These are phyloP conservation scores for Hemisphaericaspora subhashii DNA, from an alignment of 1,139 yeast genomes.

Conservation along the genomic window DNA sequence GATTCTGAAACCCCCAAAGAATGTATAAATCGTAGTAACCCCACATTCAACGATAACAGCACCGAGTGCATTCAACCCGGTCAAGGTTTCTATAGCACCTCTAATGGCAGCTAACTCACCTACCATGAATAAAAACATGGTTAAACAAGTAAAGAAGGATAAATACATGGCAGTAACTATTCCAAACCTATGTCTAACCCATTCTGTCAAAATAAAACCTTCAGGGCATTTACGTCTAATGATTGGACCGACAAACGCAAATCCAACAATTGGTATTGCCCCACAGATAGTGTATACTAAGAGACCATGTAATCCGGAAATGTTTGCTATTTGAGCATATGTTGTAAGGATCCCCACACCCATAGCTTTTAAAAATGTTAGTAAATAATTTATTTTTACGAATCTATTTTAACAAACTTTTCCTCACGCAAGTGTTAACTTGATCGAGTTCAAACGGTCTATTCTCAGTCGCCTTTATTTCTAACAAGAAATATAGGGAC, in stretches of 20 bases:
- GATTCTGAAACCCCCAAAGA: conserved; percentile 86
- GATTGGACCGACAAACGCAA: conserved; percentile 80
- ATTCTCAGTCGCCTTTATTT: conserved; percentile 57
- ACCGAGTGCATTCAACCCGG: conserved; percentile 78
- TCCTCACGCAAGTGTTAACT: conserved; percentile 90
- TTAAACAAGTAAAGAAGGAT: conserved; percentile 79
- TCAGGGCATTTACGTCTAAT: conserved; percentile 80
- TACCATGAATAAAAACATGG: conserved; percentile 85
- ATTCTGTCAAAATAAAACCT: conserved; percentile 91
- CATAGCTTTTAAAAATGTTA: conserved; percentile 52
- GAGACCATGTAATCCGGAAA: conserved; percentile 85
- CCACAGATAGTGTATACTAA: conserved; percentile 81
- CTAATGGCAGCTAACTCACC: conserved; percentile 83
- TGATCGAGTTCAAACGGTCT: conserved; percentile 86
- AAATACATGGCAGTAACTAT: conserved; percentile 68
- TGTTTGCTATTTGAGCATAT: conserved; percentile 81
- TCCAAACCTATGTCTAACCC: conserved; percentile 87
- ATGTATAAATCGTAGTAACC: conserved; percentile 83
- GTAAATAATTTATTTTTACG: conserved; percentile 3
- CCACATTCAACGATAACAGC: conserved; percentile 84
- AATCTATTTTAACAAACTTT: conserved; percentile 16
- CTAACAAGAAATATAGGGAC: conserved; percentile 22
- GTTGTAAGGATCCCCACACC: conserved; percentile 90
- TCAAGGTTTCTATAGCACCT: conserved; percentile 71
- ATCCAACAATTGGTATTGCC: conserved; percentile 78